A percentile compares a stretch with the other conserved stretches of the same genome.
Conservation (phyloP, 306 rosid genomes). For the Inga leiocalycina region DNA sequence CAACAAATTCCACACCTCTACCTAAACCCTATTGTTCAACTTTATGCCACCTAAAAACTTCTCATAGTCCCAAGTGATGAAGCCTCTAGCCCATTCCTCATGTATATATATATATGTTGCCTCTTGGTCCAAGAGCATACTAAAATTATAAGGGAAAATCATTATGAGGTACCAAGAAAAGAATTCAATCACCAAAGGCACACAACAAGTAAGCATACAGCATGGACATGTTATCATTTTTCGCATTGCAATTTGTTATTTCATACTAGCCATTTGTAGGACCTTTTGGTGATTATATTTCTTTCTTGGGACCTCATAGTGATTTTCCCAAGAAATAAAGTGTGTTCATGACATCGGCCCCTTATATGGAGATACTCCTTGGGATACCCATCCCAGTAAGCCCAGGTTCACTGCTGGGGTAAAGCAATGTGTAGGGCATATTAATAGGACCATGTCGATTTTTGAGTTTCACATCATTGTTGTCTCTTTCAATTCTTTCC, state of each 20-base stretch:
- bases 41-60: background rate
- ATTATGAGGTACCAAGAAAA: too few relatives aligned
- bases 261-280: too few relatives aligned
- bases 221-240: too few relatives aligned
- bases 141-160: too few relatives aligned
- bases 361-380: background rate
- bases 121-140: background rate
- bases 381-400: background rate
- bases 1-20: background rate
- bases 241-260: too few relatives aligned
- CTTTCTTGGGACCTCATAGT: too few relatives aligned
- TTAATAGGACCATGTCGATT: background rate
- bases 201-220: too few relatives aligned
- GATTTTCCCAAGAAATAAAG: too few relatives aligned
- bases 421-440: slow-evolving; percentile 3
- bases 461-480: background rate
- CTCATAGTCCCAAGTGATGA: background rate
- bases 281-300: too few relatives aligned
- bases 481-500: background rate
- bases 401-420: background rate
- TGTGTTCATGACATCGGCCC: background rate
- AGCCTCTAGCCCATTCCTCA: background rate
- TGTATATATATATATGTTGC: background rate
- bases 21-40: background rate
- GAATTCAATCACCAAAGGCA: too few relatives aligned